Evolutionary conservation across 2,329 filamentous ascomycete species (phyloP).

Genomic region (Aureobasidium pullulans): DNA sequence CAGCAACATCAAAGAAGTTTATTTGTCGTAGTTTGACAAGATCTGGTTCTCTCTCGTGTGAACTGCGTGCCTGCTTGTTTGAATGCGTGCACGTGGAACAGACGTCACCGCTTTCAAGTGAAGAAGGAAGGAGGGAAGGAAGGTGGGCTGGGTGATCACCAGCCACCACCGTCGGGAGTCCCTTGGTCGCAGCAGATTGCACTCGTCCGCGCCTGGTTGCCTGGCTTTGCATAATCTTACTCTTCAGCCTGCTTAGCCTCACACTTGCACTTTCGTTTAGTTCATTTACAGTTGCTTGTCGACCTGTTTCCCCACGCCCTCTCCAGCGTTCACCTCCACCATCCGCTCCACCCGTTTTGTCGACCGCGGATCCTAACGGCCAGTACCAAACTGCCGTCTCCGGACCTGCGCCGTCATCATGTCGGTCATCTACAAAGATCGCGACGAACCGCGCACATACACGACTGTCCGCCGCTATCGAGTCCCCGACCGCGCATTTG

Average conservation of each 20-base stretch:
- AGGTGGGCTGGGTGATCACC: conserved; percentile 1
- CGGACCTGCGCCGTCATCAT: conserved; percentile 21
- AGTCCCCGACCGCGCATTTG: conserved; percentile 39
- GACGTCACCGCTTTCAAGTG: conserved; percentile 2
- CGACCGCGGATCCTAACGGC: conserved; percentile 7
- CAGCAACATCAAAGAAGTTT: background rate
- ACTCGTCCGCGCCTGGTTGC: conserved; percentile 6
- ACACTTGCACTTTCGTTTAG: background rate
- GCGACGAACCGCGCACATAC: conserved; percentile 35
- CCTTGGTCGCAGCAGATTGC: background rate
- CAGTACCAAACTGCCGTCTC: conserved; percentile 9
- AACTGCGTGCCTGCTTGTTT: background rate
- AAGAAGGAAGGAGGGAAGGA: background rate
- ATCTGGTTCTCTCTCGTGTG: background rate
- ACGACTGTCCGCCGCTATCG: conserved; percentile 56
- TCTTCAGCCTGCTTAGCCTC: background rate
- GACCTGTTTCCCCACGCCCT: conserved; percentile 4
- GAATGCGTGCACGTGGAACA: background rate
- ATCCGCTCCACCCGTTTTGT: background rate
- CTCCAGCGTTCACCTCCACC: background rate
- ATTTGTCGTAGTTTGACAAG: background rate
- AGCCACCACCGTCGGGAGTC: conserved; percentile 4
- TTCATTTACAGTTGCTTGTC: background rate
- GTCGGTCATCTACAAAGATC: conserved; percentile 41
- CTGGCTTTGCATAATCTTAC: conserved; percentile 8